Base-by-base conservation (phyloP, 106 monocot species). In the Allium fistulosum region DNA sequence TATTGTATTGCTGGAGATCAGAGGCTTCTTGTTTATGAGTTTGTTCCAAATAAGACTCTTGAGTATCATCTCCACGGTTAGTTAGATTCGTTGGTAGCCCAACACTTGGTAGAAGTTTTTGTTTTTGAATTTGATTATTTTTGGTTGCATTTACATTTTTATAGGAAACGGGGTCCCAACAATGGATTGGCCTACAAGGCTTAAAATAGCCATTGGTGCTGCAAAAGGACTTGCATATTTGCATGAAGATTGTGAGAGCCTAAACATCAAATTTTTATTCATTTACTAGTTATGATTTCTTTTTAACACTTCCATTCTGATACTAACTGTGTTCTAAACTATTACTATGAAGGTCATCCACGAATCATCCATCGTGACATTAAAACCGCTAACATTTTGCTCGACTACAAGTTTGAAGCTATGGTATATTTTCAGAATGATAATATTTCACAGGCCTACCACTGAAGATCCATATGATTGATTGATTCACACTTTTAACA, bases 221-320 rank as follows among this genome's bases (percentile, higher is more conserved):
- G 94, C 94, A 13, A 94, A 85, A 71, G 94, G 90, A 17, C 87
- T 94, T 22, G 84, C 94, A 46, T 94, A 94, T 73, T 72, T 94
- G 77, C 94, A 94, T 53, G 94, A 94, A 74, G 94, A 94, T 63
- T 94, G 94, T 94, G 59, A 91, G 63, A 55, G 53, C 49, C 47
- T 28, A 48, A 28, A 53, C 51, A 9, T 56, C 45, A 28, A 63
- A 7, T 49, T 26, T 37, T 13, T 67, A 5, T 26, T 9, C 17
- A 4, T 2, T 37, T 37, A 37, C 15, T 63, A 5, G 7, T 55
- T 58, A n/a, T 73, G n/a, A 69, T 8, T 72, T n/a, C 52, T 48
- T 17, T 12, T 17, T 63, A 6, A 59, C 26, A 62, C 14, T 51
- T 51, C 49, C 14, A 56, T 16, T 12, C 28, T 9, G 10, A 17